Evolutionary conservation across 169 alveolate species (phyloP), one percentile per base, ranked within the genome.

Genomic region (Eimeria sp.): DNA sequence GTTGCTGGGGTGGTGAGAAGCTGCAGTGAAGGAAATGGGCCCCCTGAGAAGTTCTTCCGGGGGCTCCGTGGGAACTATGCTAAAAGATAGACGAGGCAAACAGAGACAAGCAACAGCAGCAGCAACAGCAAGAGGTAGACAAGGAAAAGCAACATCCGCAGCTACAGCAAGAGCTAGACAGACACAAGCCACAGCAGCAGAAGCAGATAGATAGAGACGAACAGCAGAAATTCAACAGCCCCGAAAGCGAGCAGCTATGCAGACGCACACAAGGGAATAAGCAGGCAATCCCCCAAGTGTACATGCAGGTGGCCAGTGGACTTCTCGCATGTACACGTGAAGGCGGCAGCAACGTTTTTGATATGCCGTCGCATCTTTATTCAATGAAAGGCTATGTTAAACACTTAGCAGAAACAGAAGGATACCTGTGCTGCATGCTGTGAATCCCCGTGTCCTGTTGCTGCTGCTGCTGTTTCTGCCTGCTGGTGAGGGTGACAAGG

Each of bases 21-120:
- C 89, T 78, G 89, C 89, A 30, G 89, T 78, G 67, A 65, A 78
- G 25, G 16, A 49, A 11, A 65, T 30, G 70, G 65, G 67, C n/a
- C 40, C 47, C 54, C 84, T 11, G 27, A 27, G 76, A 27, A 27
- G 76, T 11, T 30, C 76, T 13, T 30, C 40, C 10, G 76, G 76
- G 34, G 27, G 76, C 76, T 30, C 76, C 76, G 34, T 25, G 76
- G 76, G 76, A 30, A 27, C 45, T 75, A 25, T 75, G 86, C 51
- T 25, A 22, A 6, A 34, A 75, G 10, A 20, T 10, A n/a, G 11
- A 9, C 86, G 58, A 54, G 22, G 89, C 25, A 49, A 47, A 45
- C 45, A 40, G 61, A 7, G 16, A 14, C 61, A 54, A 40, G 61
- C 61, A 54, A 14, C 61, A 54, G 61, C 61, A 54, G 61, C 61